Conservation (phyloP, 805 yeast genomes). For the Nadsonia fulvescens region DNA sequence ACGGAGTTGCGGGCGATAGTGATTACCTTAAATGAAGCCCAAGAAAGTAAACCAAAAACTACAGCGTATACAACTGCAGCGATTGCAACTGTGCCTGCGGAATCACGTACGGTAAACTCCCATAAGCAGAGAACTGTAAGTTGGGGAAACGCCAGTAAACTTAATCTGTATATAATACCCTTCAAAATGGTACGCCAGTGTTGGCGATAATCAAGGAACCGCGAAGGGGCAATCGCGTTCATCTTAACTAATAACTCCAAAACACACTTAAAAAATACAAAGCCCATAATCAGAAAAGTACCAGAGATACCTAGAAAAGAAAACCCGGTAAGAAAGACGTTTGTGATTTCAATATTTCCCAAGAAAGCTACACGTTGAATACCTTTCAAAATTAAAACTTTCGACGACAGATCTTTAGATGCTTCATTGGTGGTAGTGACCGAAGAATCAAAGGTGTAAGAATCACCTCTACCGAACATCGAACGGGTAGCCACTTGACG, state of each 20-base stretch:
- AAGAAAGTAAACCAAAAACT: slow-evolving; percentile 38
- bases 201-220: slow-evolving; percentile 57
- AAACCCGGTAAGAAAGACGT: slow-evolving; percentile 73
- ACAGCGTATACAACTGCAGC: slow-evolving; percentile 55
- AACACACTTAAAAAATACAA: slow-evolving; percentile 49
- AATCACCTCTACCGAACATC: slow-evolving; percentile 1
- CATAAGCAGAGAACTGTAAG: slow-evolving; percentile 64
- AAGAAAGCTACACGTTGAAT: slow-evolving; percentile 78
- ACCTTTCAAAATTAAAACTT: slow-evolving; percentile 73
- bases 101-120: slow-evolving; percentile 74
- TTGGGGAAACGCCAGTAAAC: slow-evolving; percentile 77
- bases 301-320: slow-evolving; percentile 51
- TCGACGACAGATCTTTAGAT: slow-evolving; percentile 36
- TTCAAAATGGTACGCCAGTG: slow-evolving; percentile 76
- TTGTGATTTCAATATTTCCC: slow-evolving; percentile 74
- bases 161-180: slow-evolving; percentile 74
- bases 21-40: slow-evolving; percentile 61
- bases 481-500: slow-evolving; percentile 3
- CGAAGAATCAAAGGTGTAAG: slow-evolving; percentile 35
- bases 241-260: slow-evolving; percentile 46
- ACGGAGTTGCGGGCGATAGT: slow-evolving; percentile 57
- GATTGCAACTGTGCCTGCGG: slow-evolving; percentile 64
- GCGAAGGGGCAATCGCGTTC: slow-evolving; percentile 38
- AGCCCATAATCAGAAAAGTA: slow-evolving; percentile 32
- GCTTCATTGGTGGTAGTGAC: slow-evolving; percentile 33